Conservation (phyloP, 2,329 filamentous ascomycete genomes). For the Fusarium coicis region DNA sequence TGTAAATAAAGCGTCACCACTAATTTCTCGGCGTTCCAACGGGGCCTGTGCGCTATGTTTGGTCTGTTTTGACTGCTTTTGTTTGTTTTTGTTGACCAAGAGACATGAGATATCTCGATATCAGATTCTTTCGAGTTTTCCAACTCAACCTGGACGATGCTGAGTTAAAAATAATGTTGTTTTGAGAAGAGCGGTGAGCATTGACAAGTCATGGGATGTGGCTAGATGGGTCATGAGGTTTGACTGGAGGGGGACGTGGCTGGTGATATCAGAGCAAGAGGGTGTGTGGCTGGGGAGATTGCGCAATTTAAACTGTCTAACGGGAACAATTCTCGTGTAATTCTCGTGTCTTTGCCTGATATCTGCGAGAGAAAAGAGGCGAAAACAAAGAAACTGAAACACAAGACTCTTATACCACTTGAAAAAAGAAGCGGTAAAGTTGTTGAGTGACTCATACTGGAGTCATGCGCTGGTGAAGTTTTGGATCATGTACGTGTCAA, state of each 20-base stretch:
- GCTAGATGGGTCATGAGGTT: constrained; percentile 15
- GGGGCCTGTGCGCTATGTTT: background rate
- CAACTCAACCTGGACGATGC: constrained; percentile 14
- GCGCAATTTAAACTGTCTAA: constrained; percentile 24
- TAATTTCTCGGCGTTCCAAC: constrained; percentile 29
- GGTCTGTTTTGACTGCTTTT: background rate
- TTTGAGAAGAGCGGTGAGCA: constrained; percentile 23
- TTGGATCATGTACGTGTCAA: constrained; percentile 26
- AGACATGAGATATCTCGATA: constrained; percentile 4
- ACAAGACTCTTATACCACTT: background rate
- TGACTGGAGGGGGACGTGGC: background rate
- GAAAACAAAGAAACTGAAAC: background rate
- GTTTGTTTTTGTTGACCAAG: constrained; percentile 8
- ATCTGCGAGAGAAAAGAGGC: constrained; percentile 1
- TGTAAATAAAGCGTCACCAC: constrained; percentile 28
- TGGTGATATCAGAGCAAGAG: background rate
- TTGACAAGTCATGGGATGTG: constrained; percentile 22
- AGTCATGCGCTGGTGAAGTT: constrained; percentile 16
- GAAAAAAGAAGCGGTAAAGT: background rate
- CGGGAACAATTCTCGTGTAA: background rate
- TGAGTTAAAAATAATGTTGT: constrained; percentile 10
- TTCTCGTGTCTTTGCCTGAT: background rate
- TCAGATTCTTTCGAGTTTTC: background rate
- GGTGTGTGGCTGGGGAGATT: constrained; percentile 23
- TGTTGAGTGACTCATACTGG: constrained; percentile 18